Percentiles rank a stretch among this genome's conserved stretches.
Evolutionary conservation across 345 rosid species (phyloP).

Genomic region (Rhodamnia argentea): DNA sequence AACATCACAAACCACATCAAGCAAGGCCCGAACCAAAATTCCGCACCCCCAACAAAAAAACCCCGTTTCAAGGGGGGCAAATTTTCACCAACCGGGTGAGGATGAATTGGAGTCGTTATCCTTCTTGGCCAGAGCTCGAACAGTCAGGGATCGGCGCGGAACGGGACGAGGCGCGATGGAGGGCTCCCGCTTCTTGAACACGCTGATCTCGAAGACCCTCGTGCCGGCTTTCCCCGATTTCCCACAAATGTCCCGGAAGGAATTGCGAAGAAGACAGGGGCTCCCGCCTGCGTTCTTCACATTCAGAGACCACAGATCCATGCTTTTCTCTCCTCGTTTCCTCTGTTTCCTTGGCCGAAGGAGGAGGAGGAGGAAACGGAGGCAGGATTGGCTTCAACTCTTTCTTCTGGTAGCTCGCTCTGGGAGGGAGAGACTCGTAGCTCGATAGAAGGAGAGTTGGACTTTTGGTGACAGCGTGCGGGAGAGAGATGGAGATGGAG

Average conservation of each 20-base stretch:
- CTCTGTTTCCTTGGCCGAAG: not conserved
- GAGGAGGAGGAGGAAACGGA: not conserved
- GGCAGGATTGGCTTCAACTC: not conserved
- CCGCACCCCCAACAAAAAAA: not conserved
- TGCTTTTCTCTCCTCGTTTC: not conserved
- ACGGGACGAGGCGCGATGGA: not conserved
- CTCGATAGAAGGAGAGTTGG: not conserved
- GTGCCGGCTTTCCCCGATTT: not conserved
- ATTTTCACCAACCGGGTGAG: not conserved
- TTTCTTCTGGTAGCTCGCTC: not conserved
- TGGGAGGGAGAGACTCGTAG: not conserved
- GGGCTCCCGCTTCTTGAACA: not conserved
- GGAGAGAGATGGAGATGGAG: not conserved
- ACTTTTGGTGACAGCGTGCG: not conserved
- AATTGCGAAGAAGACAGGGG: slow-evolving; percentile 9
- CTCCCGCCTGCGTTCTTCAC: slow-evolving; percentile 21
- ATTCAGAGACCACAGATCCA: slow-evolving; percentile 42
- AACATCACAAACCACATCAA: not conserved
- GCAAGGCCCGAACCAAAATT: not conserved
- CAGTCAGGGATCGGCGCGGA: not conserved
- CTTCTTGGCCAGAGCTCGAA: slow-evolving; percentile 10
- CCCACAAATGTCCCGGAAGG: not conserved
- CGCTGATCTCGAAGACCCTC: slow-evolving; percentile 5
- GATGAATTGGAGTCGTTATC: slow-evolving; percentile 2
- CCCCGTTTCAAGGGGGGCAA: not conserved